Percentiles rank a stretch among this genome's conserved stretches.
Evolutionary conservation across 176 grass and related monocot species (phyloP).

Genomic region (Metroxylon sagu): DNA sequence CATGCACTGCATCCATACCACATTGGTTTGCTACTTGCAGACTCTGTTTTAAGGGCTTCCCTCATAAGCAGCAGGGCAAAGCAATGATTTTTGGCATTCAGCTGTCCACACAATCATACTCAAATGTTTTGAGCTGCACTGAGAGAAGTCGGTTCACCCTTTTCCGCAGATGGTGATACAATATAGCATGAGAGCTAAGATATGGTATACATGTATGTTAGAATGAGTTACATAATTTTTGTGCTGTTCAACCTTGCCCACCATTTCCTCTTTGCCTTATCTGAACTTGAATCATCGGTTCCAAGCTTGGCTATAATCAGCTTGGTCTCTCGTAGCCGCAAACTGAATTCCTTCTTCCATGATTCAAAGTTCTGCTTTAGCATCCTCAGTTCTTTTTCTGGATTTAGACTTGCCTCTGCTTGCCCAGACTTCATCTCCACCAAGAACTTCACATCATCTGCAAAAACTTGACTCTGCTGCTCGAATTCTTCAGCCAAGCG

Average conservation of each 20-base stretch:
- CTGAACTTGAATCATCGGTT: constrained; percentile 36
- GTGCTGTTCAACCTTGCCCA: constrained; percentile 73
- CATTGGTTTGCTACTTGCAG: too few relatives aligned
- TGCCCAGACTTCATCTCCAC: constrained; percentile 89
- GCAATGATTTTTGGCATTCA: too few relatives aligned
- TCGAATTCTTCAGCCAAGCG: constrained; percentile 66
- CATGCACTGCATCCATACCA: too few relatives aligned
- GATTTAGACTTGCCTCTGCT: constrained; percentile 65
- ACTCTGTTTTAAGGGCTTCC: too few relatives aligned
- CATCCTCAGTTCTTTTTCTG: constrained; percentile 64
- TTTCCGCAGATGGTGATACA: too few relatives aligned
- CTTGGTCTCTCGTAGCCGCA: constrained; percentile 72
- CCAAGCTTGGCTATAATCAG: constrained; percentile 68
- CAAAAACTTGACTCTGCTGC: constrained; percentile 78
- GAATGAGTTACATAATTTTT: constrained; percentile 44
- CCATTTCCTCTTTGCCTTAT: constrained; percentile 70
- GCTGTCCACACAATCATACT: too few relatives aligned
- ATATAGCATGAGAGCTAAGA: too few relatives aligned
- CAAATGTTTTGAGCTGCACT: too few relatives aligned
- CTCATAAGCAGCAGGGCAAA: too few relatives aligned
- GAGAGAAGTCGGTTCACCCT: too few relatives aligned
- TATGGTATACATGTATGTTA: too few relatives aligned
- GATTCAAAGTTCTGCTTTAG: constrained; percentile 79
- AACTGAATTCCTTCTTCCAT: constrained; percentile 77
- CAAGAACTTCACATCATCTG: constrained; percentile 70